Percentiles rank a stretch among this genome's conserved stretches.
Evolutionary conservation across 2,329 filamentous ascomycete genomes (phyloP).

Genomic region (Colletotrichum incanum): DNA sequence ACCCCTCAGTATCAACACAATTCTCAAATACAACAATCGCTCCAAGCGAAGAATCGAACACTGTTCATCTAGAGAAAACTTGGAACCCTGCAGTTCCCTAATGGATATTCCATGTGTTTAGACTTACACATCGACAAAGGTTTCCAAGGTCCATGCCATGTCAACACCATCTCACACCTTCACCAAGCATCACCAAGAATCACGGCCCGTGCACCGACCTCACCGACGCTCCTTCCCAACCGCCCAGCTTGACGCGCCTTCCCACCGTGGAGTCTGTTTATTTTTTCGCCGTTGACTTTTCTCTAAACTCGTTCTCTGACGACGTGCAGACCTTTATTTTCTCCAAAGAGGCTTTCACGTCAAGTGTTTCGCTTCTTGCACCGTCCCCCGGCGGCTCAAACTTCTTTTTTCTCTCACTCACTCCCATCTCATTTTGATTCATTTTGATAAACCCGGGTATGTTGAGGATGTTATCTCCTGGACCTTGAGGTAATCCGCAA

Average conservation of each 20-base stretch:
- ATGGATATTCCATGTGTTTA: no score
- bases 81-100: no score
- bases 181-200: slow-evolving; percentile 13
- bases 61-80: no score
- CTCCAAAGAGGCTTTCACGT: no score
- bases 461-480: not conserved
- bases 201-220: slow-evolving; percentile 8
- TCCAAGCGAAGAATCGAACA: no score
- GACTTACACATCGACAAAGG: no score
- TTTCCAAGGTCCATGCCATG: no score
- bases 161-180: not conserved
- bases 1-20: not conserved
- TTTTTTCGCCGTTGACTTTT: not conserved
- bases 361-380: not conserved
- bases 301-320: no score
- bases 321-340: no score
- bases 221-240: slow-evolving; percentile 22
- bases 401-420: not conserved
- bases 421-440: no score
- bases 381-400: not conserved
- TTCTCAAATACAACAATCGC: no score
- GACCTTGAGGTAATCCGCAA: not conserved
- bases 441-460: not conserved
- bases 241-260: not conserved
- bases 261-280: not conserved